Conservation (phyloP, 2,329 filamentous ascomycete species). For the Drechslerella stenobrocha region DNA sequence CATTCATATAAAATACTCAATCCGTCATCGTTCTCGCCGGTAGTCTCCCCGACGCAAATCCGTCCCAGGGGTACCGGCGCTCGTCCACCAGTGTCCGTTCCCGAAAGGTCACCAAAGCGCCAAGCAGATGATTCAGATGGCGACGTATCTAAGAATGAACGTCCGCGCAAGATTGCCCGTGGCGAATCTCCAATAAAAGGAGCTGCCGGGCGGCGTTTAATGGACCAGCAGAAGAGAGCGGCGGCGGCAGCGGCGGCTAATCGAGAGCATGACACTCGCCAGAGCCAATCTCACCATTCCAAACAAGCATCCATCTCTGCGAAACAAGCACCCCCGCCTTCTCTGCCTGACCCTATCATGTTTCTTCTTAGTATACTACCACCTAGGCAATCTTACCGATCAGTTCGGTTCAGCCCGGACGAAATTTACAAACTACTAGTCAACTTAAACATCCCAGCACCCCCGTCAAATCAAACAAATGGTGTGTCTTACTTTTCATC, state of each 20-base stretch:
- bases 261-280: constrained; percentile 45
- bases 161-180: constrained; percentile 81
- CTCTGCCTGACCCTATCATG: constrained; percentile 70
- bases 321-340: constrained; percentile 59
- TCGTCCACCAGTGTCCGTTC: constrained; percentile 16
- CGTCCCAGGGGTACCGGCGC: constrained; percentile 55
- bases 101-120: constrained; percentile 62
- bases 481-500: constrained; percentile 47
- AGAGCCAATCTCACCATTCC: constrained; percentile 22
- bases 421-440: constrained; percentile 74
- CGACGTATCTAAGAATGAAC: constrained; percentile 61
- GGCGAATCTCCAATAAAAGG: constrained; percentile 93
- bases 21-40: constrained; percentile 51
- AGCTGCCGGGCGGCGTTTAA: constrained; percentile 79
- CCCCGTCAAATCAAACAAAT: constrained; percentile 35
- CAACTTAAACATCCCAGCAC: constrained; percentile 66
- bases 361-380: constrained; percentile 73
- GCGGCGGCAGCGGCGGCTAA: constrained; percentile 62
- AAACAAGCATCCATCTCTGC: constrained; percentile 45
- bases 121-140: constrained; percentile 64
- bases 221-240: constrained; percentile 67
- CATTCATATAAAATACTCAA: constrained; percentile 53
- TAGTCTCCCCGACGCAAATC: constrained; percentile 51
- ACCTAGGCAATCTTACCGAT: constrained; percentile 70
- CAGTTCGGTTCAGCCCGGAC: constrained; percentile 69